phyloP scores from a whole-genome alignment of 2,329 filamentous ascomycete species.

The Triangularia setosa region DNA sequence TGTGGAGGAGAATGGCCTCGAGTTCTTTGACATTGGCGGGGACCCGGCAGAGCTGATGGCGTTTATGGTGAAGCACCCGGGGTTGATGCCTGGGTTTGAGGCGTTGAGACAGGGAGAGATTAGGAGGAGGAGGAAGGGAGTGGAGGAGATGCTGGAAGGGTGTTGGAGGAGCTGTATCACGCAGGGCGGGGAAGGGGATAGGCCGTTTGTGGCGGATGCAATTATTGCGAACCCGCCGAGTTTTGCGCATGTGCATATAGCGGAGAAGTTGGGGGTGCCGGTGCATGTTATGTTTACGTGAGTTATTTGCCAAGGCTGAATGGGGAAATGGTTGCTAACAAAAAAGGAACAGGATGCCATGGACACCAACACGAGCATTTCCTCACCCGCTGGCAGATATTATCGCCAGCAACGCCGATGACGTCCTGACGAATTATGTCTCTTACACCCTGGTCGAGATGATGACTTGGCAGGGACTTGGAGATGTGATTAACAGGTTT shows the following conservation, averaged over 20 bases:
- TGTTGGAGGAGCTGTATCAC: conserved; percentile 82
- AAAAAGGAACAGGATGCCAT: conserved; percentile 86
- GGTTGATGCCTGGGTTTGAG: conserved; percentile 78
- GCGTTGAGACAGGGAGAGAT: conserved; percentile 74
- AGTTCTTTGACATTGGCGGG: conserved; percentile 74
- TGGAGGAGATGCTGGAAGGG: conserved; percentile 74
- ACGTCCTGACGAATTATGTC: conserved; percentile 74
- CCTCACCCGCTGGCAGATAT: conserved; percentile 85
- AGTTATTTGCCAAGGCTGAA: conserved; percentile 31
- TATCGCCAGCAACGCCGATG: conserved; percentile 69
- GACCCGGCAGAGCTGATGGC: conserved; percentile 76
- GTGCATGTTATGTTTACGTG: conserved; percentile 88
- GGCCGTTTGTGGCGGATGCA: conserved; percentile 77
- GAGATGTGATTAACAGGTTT: conserved; percentile 88
- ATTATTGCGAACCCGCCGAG: conserved; percentile 77
- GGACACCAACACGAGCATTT: conserved; percentile 80
- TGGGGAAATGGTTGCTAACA: conserved; percentile 30
- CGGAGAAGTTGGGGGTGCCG: conserved; percentile 70
- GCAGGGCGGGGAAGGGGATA: conserved; percentile 52
- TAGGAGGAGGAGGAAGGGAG: conserved; percentile 67
- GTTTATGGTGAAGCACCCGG: conserved; percentile 88
- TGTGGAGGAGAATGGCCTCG: conserved; percentile 65
- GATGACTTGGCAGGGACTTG: conserved; percentile 89
- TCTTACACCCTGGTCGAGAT: conserved; percentile 84
- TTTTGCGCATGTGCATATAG: conserved; percentile 71